Conservation (phyloP, 306 rosid species). For the Inga leiocalycina region DNA sequence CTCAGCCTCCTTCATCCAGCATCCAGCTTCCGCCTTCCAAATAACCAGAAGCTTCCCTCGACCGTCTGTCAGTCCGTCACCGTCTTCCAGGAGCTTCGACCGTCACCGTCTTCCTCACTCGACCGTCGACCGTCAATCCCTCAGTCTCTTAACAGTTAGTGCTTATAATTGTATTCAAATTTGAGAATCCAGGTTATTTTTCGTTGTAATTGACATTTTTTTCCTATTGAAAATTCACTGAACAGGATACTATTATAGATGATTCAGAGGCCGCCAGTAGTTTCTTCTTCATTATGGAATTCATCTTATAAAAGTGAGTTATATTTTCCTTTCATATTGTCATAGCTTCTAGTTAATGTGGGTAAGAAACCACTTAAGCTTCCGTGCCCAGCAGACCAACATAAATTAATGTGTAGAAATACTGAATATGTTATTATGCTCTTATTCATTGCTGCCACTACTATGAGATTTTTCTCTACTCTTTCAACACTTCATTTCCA, state of each 20-base stretch:
- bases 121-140: too few relatives aligned
- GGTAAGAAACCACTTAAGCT: background rate
- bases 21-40: too few relatives aligned
- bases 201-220: background rate
- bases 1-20: too few relatives aligned
- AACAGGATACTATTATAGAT: constrained; percentile 22
- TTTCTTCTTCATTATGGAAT: constrained; percentile 50
- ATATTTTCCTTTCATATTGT: constrained; percentile 10
- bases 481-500: background rate
- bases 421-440: background rate
- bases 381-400: background rate
- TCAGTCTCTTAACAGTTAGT: background rate
- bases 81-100: too few relatives aligned
- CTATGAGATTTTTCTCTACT: background rate
- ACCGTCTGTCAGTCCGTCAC: too few relatives aligned
- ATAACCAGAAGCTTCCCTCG: too few relatives aligned
- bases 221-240: background rate
- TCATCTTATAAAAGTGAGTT: constrained; percentile 54
- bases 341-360: background rate
- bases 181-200: background rate
- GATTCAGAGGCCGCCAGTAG: constrained; percentile 52
- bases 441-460: background rate
- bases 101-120: too few relatives aligned
- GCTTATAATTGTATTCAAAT: background rate
- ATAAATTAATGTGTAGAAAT: background rate